phyloP scores from a whole-genome alignment of 371 early-diverging fungal genomes.

The Rhizopus arrhizus region DNA sequence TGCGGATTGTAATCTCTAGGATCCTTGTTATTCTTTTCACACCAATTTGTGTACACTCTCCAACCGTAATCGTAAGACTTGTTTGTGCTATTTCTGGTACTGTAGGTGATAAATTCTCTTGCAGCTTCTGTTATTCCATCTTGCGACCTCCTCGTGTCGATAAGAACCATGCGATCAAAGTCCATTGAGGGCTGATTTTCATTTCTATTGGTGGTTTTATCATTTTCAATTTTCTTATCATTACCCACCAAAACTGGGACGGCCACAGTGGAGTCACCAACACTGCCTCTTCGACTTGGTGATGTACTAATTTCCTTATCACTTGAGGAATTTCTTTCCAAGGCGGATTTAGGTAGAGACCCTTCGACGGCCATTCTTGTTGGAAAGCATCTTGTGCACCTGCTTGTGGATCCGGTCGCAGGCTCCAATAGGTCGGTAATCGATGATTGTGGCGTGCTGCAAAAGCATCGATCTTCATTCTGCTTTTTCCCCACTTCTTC shows the following conservation, averaged over 20 bases:
- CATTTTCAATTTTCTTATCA: slow-evolving; percentile 8
- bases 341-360: slow-evolving; percentile 9
- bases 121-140: too few species aligned
- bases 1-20: neutral
- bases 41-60: too few species aligned
- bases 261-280: slow-evolving; percentile 16
- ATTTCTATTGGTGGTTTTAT: slow-evolving; percentile 4
- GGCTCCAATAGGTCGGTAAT: slow-evolving; percentile 15
- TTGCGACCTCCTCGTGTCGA: slow-evolving; percentile 7
- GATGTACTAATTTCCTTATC: neutral
- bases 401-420: slow-evolving; percentile 6
- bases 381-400: slow-evolving; percentile 6
- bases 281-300: slow-evolving; percentile 1
- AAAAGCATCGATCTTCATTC: slow-evolving; percentile 20
- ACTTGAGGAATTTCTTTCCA: slow-evolving; percentile 21
- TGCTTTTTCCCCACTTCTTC: slow-evolving; percentile 16
- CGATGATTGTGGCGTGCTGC: slow-evolving; percentile 16
- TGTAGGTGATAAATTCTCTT: too few species aligned
- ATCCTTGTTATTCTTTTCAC: neutral
- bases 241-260: slow-evolving; percentile 21
- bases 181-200: neutral
- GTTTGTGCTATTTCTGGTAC: too few species aligned
- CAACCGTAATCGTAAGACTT: too few species aligned
- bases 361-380: slow-evolving; percentile 15
- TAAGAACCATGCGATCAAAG: slow-evolving; percentile 26